Evolutionary conservation across 139 green algal genomes (phyloP), one percentile per base, ranked within the genome.

Genomic region (Tetraselmis striata): DNA sequence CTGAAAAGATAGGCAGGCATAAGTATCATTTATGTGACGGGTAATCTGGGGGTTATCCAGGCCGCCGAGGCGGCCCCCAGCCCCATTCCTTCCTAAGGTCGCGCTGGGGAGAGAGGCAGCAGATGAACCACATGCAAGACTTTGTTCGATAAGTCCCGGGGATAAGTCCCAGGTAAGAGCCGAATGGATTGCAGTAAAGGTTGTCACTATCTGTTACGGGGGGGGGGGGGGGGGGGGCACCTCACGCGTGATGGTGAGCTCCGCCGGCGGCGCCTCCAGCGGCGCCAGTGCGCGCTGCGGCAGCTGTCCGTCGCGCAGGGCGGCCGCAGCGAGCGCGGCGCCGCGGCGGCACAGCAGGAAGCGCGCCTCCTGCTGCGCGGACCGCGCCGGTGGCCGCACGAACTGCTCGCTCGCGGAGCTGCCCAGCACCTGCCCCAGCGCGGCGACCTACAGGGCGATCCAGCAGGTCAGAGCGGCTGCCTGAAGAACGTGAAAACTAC

Each of bases 361-460:
- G 0, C 2, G 74, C 26, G 85, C 94, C 78, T 94, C 86, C 1
- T 95, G n/a, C 0, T 91, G 79, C 2, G 94, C 93, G 27, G 79
- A 77, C 0, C 82, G 82, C 2, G 92, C 90, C 1, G 94, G 91
- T 0, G 84, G 79, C 2, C 95, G 89, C 27, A 98, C 85, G 23
- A 84, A 92, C 18, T 95, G 88, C 1, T 91, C 86, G 0, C 77
- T 74, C 0, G 93, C 86, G 0, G 90, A 11, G 0, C 85, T 84
- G 1, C 95, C 95, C 31, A 97, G 82, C 45, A 98, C 29, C 85
- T 95, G 92, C 0, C 81, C 83, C 30, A 95, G 84, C 0, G 90
- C 58, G 26, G 59, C 28, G 32, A 80, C 77, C 59, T 74, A 74
- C 58, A 31, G 59, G 25, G 22, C 27, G 25, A 83, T 29, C 23